Base-by-base conservation (phyloP, 2,329 filamentous ascomycete species). In the Paradendryphiella salina region DNA sequence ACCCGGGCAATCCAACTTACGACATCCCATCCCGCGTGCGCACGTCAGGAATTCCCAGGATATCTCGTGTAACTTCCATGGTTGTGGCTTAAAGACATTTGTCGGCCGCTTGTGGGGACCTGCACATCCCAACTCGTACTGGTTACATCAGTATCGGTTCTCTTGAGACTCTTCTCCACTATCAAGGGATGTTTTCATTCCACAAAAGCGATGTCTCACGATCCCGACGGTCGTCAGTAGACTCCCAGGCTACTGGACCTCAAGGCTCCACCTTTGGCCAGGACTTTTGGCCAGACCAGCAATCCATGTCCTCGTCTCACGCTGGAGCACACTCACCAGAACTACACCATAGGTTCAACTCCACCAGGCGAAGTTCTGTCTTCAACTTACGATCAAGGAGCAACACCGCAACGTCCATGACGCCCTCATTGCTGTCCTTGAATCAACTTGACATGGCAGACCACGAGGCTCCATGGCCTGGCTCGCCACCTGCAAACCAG, bases 361-460 rank as follows among this genome's bases (percentile, higher is more conserved):
- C 56, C 5, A 58, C 54, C 28, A 71, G 64, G 48, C 61, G 72
- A 50, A 67, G 51, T 36, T 74, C 71, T 8, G 66, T 75, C 2
- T 73, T 75, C 47, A 71, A 64, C 17, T 52, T 73, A 26, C 67
- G 72, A 31, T 69, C 70, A 6, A 62, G 72, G 43, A 74, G 71
- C 36, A 74, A 73, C 18, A 75, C 72, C 6, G 61, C 65, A 28
- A 61, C 59, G 13, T 73, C 71, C n/a, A 61, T 58, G n/a, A 57
- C 63, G 7, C 71, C 69, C 18, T 69, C 66, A 1, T 54, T 65
- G 32, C 46, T 60, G 10, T 66, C 65, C 29, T 51, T 62, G 9
- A 56, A 54, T 29, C 57, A 64, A 45, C 44, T 59, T 33, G 60
- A 54, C 36, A 68, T 67, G 65, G 53, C 60, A 33, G 52, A 54